phyloP scores from a whole-genome alignment of 441 rosid genomes.

The Daphne laureola region DNA sequence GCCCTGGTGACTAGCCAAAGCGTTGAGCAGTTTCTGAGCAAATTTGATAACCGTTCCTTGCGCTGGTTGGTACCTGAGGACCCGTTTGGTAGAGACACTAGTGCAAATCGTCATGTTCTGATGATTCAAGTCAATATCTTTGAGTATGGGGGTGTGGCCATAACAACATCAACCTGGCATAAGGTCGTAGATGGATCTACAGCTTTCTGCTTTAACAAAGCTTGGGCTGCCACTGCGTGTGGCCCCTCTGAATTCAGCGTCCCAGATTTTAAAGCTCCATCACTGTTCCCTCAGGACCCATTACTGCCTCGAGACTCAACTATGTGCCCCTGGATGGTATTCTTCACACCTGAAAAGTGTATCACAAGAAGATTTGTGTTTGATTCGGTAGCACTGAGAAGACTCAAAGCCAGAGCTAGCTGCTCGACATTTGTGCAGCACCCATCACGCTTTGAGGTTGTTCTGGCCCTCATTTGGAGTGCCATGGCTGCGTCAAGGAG shows the following conservation, averaged over 20 bases:
- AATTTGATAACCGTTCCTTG: neutral
- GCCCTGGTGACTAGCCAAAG: neutral
- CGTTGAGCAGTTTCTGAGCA: neutral
- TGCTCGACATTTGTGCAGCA: neutral
- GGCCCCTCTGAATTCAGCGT: neutral
- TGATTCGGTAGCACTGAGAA: neutral
- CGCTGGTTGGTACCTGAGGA: neutral
- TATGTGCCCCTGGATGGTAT: neutral
- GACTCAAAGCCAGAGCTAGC: neutral
- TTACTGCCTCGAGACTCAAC: neutral
- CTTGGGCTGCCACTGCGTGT: neutral
- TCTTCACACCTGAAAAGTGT: neutral
- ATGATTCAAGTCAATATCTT: neutral
- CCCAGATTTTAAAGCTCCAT: neutral
- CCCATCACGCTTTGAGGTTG: neutral
- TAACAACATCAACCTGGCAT: neutral
- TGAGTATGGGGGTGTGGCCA: neutral
- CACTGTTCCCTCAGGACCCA: neutral
- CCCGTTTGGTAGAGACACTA: neutral
- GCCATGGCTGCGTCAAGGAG: neutral
- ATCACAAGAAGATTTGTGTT: neutral
- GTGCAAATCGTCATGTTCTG: neutral
- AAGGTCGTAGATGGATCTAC: neutral
- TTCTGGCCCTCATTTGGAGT: neutral
- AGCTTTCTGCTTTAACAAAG: neutral